Conservation (phyloP, 805 yeast species). For the Metschnikowia baotianmanensis region DNA sequence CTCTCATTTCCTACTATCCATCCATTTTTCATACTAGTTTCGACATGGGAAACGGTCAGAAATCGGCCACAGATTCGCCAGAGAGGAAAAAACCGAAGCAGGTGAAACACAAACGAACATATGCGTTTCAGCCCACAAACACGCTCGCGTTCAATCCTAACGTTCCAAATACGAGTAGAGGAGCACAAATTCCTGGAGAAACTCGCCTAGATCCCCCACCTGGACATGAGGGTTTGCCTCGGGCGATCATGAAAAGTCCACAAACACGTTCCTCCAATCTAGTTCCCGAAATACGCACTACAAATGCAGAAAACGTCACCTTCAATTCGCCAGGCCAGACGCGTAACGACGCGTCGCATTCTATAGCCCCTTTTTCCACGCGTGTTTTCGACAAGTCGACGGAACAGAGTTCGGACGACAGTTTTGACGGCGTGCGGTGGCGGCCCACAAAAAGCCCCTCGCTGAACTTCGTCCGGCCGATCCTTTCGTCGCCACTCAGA, state of each 20-base stretch:
- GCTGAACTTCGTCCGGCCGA: constrained; percentile 11
- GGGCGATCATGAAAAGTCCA: neutral
- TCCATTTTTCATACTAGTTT: neutral
- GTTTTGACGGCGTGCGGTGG: constrained; percentile 42
- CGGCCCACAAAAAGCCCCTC: constrained; percentile 14
- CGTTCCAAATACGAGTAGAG: neutral
- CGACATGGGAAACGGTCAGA: constrained; percentile 1
- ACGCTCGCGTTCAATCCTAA: constrained; percentile 23
- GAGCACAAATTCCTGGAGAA: neutral
- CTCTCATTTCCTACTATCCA: no score
- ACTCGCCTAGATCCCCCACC: neutral
- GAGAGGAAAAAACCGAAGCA: constrained; percentile 15
- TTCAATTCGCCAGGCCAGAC: neutral
- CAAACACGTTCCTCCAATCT: neutral
- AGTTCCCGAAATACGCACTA: neutral
- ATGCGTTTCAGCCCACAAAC: constrained; percentile 36
- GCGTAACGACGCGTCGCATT: constrained; percentile 11
- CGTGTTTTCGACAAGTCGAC: constrained; percentile 11
- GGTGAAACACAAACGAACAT: constrained; percentile 21
- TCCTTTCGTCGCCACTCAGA: constrained; percentile 46
- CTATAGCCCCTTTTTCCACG: neutral
- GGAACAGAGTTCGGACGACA: constrained; percentile 41
- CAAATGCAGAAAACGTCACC: neutral
- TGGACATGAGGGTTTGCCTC: neutral
- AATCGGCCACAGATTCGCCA: constrained; percentile 9